A percentile compares a stretch with the other conserved stretches of the same genome.
These are phyloP conservation scores for Martensiomyces pterosporus DNA, from an alignment of 192 early-diverging fungal species.

Conservation along the genomic window DNA sequence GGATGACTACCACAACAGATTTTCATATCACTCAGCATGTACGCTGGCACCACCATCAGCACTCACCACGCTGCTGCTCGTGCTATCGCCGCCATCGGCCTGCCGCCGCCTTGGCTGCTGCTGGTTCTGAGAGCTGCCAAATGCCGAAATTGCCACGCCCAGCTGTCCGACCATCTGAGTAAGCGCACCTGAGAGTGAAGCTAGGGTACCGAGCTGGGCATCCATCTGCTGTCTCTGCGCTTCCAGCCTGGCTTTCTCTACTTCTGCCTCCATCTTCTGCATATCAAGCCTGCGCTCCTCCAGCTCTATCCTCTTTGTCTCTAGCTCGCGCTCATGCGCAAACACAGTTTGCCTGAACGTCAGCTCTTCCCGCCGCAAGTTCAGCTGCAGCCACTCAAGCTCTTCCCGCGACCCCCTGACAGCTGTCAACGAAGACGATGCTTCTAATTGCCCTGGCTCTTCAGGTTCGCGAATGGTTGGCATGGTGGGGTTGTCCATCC, in stretches of 20 bases:
- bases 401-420: constrained; percentile 34
- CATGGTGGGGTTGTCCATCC: too few relatives aligned
- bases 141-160: too few relatives aligned
- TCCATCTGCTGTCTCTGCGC: constrained; percentile 28
- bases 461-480: constrained; percentile 18
- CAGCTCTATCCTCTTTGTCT: constrained; percentile 25
- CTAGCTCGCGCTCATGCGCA: constrained; percentile 39
- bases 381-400: constrained; percentile 49
- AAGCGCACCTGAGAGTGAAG: constrained; percentile 21
- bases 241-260: constrained; percentile 30
- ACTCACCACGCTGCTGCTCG: too few relatives aligned
- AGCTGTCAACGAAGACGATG: neutral
- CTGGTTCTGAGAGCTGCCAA: too few relatives aligned
- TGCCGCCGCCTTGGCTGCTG: too few relatives aligned
- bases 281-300: constrained; percentile 36
- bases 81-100: too few relatives aligned
- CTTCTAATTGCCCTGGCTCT: too few relatives aligned
- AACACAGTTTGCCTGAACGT: constrained; percentile 43
- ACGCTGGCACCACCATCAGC: too few relatives aligned
- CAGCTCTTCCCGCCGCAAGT: constrained; percentile 45
- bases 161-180: constrained; percentile 23
- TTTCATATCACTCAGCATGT: too few relatives aligned
- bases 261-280: constrained; percentile 30
- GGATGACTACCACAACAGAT: too few relatives aligned
- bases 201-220: constrained; percentile 31